Conservation (phyloP, 768 basidiomycete genomes). For the Coprinopsis sp. region DNA sequence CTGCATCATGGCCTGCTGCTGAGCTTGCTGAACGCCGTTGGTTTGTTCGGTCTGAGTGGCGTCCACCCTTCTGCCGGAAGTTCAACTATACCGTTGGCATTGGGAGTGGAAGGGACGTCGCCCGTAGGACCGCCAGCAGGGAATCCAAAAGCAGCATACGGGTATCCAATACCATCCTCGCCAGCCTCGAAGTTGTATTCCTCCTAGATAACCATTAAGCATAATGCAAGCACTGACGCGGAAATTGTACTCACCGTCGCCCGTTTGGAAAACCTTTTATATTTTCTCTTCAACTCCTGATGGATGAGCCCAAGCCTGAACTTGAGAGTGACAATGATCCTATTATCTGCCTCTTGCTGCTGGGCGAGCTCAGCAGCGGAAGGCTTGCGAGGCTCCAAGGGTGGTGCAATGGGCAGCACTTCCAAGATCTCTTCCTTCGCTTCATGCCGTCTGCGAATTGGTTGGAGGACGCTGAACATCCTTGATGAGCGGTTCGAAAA, state of each 20-base stretch:
- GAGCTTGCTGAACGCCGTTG: slow-evolving; percentile 16
- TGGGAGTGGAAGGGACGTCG: slow-evolving; percentile 28
- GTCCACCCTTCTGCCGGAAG: slow-evolving; percentile 35
- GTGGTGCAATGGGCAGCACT: slow-evolving; percentile 82
- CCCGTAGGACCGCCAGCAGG: slow-evolving; percentile 18
- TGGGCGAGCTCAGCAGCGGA: slow-evolving; percentile 76
- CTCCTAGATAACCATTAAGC: slow-evolving; percentile 41
- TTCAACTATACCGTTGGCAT: slow-evolving; percentile 43
- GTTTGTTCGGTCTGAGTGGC: slow-evolving; percentile 19
- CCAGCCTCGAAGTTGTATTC: slow-evolving; percentile 59
- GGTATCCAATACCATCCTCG: slow-evolving; percentile 12
- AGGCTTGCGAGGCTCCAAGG: slow-evolving; percentile 79
- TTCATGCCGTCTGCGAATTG: slow-evolving; percentile 87
- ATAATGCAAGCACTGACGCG: neutral
- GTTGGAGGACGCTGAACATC: slow-evolving; percentile 76
- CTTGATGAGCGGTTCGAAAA: slow-evolving; percentile 71
- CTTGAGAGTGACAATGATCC: slow-evolving; percentile 75
- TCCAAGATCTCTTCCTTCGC: slow-evolving; percentile 77
- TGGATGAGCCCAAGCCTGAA: slow-evolving; percentile 89
- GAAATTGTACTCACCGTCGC: slow-evolving; percentile 56
- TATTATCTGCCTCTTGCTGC: slow-evolving; percentile 79
- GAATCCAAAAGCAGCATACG: slow-evolving; percentile 19
- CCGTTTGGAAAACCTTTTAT: slow-evolving; percentile 81
- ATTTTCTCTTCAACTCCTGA: slow-evolving; percentile 86
- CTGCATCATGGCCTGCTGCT: slow-evolving; percentile 21